Evolutionary conservation across 345 rosid species (phyloP), one percentile per base, ranked within the genome.

Genomic region (Raphanus raphanistrum): DNA sequence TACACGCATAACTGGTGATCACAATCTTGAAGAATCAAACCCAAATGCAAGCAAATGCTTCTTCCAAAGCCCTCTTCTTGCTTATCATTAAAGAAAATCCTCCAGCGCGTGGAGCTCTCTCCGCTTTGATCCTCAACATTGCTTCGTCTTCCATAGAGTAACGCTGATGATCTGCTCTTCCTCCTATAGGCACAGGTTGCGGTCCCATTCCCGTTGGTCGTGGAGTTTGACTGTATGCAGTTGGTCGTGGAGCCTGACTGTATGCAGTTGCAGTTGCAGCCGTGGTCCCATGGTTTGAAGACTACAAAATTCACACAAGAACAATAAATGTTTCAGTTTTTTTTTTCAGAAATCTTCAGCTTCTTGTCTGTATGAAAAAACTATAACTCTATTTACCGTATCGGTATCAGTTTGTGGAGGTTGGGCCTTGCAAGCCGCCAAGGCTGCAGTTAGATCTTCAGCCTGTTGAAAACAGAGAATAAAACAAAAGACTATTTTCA

Each of bases 1-100:
- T 76, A 50, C 70, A 69, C 3, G 36, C 36, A 33, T 33, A 33
- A 33, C 36, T 33, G 13, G 48, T 41, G 48, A 41, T 41, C 55
- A 43, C 5, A 41, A 7, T 66, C 41, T 10, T 0, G 33, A 73
- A 35, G 66, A 55, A 55, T 87, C 83, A 96, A 75, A 93, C 70
- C 97, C 97, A 93, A 78, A 93, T 82, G 87, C 92, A 84, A 1
- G 89, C 83, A 80, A 93, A 91, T 73, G 97, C 99, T 85, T 96
- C 99, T 85, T 93, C 98, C 6, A 93, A 77, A 58, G 96, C 90
- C 71, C 97, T 89, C 83, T 78, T 96, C 88, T 82, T 93, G 86
- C 90, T 88, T 35, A 96, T 80, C 82, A 91, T 93, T 10, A 83
- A 35, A 50, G 88, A 90, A 92, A 96, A 96, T 26, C 99, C 98